Base-by-base conservation (phyloP, 2,329 filamentous ascomycete genomes). In the Botrytis sinoallii region DNA sequence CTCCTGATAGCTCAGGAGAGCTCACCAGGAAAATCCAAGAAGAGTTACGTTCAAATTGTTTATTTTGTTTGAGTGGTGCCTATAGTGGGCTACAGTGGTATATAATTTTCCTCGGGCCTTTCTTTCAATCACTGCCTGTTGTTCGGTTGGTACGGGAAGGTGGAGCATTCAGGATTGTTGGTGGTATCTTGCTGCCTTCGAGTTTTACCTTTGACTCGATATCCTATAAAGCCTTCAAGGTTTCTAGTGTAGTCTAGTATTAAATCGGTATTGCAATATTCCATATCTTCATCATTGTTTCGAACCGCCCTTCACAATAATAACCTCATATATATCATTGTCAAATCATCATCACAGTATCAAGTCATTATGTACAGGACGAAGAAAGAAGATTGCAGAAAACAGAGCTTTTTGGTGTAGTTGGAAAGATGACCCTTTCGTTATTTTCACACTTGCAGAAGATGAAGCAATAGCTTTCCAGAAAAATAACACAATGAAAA, bases 371-470 rank as follows among this genome's bases (percentile, higher is more conserved):
- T n/a, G n/a, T n/a, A n/a, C n/a, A n/a, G n/a, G n/a, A 12, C 9
- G 38, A 40, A 40, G 38, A 40, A 40, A 40, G 38, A 40, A 10
- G 38, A 40, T 12, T 40, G 2, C 38, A 40, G 2, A n/a, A 12
- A 12, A 40, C 10, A 40, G 1, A 42, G 40, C 40, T 42, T 42
- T 16, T 42, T 42, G 48, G 48, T n/a, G 0, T 55, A 5, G 10
- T 16, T 0, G 16, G 12, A 3, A n/a, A n/a, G 25, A 16, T 14
- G 10, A 55, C 12, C 12, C 25, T 55, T n/a, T 8, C 1, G 6
- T 16, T 55, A n/a, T 55, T 9, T 52, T 40, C 40, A 12, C 38
- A 40, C 38, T 2, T 12, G 8, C 7, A 52, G 46, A 25, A 1
- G 22, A 48, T 10, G 46, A 22, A 10, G 22, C 46, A 48, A 10